Percentiles rank a stretch among this genome's conserved stretches.
These are phyloP conservation scores for Carex littledalei DNA, from an alignment of 176 grass and related monocot genomes.

Conservation along the genomic window DNA sequence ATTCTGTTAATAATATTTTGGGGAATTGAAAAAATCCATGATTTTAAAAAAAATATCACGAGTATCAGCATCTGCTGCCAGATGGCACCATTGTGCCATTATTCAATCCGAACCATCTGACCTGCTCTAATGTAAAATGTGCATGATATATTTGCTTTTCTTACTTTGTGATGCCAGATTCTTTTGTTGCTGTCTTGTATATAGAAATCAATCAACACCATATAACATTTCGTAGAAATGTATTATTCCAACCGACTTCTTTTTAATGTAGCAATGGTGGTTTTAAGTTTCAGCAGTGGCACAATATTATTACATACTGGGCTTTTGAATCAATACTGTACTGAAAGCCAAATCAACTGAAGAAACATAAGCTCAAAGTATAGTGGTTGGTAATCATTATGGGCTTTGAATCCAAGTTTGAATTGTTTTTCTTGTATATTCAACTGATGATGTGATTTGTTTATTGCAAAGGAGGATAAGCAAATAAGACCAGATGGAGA, in stretches of 20 bases:
- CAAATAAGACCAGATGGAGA: slow-evolving; percentile 22
- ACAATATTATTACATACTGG: not conserved
- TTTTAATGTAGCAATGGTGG: not conserved
- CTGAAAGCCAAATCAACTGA: not conserved
- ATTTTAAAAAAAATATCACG: not conserved
- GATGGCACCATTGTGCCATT: not conserved
- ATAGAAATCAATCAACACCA: not conserved
- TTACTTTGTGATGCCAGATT: slow-evolving; percentile 1
- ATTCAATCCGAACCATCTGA: not conserved
- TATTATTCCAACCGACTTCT: not conserved
- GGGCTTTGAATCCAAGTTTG: not conserved
- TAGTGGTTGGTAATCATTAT: not conserved
- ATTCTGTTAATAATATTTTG: not conserved
- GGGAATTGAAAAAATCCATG: not conserved
- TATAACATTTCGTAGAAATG: not conserved
- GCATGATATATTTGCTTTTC: not conserved
- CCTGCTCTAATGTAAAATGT: not conserved
- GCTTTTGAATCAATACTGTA: not conserved
- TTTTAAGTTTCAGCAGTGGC: not conserved
- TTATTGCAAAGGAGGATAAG: slow-evolving; percentile 4
- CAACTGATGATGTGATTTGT: slow-evolving; percentile 3
- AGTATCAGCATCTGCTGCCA: not conserved
- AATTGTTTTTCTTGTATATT: not conserved
- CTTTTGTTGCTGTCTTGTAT: not conserved
- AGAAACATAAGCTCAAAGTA: not conserved